Evolutionary conservation across 1,284 basidiomycete genomes (phyloP).

Genomic region (Ceratobasidium sp.): DNA sequence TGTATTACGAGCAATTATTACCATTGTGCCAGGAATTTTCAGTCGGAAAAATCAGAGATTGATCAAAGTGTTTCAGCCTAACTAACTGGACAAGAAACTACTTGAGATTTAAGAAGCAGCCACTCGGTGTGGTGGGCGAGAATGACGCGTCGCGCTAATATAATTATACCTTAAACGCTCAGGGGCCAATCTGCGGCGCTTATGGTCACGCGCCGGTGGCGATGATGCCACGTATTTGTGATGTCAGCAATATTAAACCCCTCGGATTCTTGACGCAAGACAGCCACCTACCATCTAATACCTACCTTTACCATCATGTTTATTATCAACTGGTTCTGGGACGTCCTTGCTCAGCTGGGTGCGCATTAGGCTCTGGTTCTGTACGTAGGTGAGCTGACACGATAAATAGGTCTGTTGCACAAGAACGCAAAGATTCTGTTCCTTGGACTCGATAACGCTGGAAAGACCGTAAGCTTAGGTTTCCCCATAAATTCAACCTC

Average conservation of each 20-base stretch:
- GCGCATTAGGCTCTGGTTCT: constrained; percentile 49
- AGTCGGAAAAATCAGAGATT: background rate
- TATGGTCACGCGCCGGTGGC: constrained; percentile 29
- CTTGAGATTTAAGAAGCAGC: background rate
- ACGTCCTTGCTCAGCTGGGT: constrained; percentile 92
- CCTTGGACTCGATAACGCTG: constrained; percentile 98
- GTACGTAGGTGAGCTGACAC: background rate
- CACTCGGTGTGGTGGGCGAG: constrained; percentile 7
- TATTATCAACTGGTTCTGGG: constrained; percentile 95
- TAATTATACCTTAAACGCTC: constrained; percentile 25
- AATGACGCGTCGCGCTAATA: constrained; percentile 14
- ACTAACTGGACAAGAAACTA: too few relatives aligned
- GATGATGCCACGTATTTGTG: constrained; percentile 40
- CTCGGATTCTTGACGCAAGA: constrained; percentile 33
- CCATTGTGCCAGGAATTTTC: background rate
- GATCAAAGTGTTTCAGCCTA: background rate
- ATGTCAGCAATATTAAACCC: too few relatives aligned
- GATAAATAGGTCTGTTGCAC: constrained; percentile 83
- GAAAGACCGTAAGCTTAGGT: constrained; percentile 85
- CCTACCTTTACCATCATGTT: constrained; percentile 65
- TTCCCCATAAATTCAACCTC: background rate
- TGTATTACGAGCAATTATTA: background rate
- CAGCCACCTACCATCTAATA: constrained; percentile 37
- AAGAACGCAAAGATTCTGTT: constrained; percentile 99
- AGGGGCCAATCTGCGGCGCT: background rate